phyloP scores from a whole-genome alignment of 2,329 filamentous ascomycete species.

The Penicillium paneum region DNA sequence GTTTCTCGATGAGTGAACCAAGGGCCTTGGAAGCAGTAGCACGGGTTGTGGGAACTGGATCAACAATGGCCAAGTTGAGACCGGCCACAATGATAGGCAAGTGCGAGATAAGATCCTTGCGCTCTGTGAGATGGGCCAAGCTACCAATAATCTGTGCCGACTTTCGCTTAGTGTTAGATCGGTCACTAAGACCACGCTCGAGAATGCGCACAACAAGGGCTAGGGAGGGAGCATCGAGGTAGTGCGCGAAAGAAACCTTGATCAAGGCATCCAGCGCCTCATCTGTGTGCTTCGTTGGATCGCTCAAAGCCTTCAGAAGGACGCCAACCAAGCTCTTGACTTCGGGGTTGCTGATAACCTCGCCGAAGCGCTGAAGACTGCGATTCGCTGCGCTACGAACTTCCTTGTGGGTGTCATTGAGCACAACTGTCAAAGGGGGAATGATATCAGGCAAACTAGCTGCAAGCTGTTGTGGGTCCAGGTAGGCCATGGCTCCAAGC shows the following conservation, averaged over 20 bases:
- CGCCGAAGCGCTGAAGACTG: slow-evolving; percentile 94
- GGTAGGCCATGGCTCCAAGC: slow-evolving; percentile 95
- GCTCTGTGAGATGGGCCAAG: slow-evolving; percentile 91
- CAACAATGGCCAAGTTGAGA: slow-evolving; percentile 81
- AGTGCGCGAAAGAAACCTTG: slow-evolving; percentile 97
- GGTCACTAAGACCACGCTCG: slow-evolving; percentile 83
- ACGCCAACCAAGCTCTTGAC: slow-evolving; percentile 90
- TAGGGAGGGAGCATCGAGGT: slow-evolving; percentile 93
- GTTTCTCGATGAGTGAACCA: slow-evolving; percentile 94
- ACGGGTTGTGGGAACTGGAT: slow-evolving; percentile 92
- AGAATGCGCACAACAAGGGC: slow-evolving; percentile 93
- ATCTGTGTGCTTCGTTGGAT: slow-evolving; percentile 95
- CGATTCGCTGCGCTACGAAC: slow-evolving; percentile 88
- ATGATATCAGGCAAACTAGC: slow-evolving; percentile 94
- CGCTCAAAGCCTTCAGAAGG: slow-evolving; percentile 91
- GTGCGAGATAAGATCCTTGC: slow-evolving; percentile 88
- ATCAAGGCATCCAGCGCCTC: slow-evolving; percentile 90
- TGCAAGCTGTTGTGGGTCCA: slow-evolving; percentile 91
- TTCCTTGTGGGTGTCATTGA: slow-evolving; percentile 98
- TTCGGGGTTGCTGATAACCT: slow-evolving; percentile 97
- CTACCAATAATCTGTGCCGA: slow-evolving; percentile 97
- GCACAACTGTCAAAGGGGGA: slow-evolving; percentile 84
- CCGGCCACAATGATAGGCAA: slow-evolving; percentile 89
- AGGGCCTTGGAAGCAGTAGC: slow-evolving; percentile 94
- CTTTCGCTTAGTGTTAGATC: slow-evolving; percentile 94